phyloP scores from a whole-genome alignment of 2,329 filamentous ascomycete genomes.

The Blastomyces emzantsi region DNA sequence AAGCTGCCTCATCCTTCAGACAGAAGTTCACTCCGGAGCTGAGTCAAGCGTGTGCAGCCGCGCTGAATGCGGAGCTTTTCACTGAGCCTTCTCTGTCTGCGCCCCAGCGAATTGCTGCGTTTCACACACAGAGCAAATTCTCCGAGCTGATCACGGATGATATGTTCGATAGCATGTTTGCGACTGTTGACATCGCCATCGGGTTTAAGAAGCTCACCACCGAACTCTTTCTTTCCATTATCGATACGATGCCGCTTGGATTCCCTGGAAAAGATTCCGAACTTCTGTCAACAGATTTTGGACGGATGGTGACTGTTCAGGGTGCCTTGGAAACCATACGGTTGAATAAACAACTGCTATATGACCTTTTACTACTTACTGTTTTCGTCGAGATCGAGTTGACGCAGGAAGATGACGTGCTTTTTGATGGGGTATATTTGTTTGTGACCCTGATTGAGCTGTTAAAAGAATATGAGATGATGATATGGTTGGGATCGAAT shows the following conservation, averaged over 20 bases:
- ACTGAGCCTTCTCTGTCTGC: slow-evolving; percentile 62
- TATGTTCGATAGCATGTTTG: slow-evolving; percentile 60
- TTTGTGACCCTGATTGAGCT: slow-evolving; percentile 60
- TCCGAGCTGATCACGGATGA: slow-evolving; percentile 73
- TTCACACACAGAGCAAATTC: slow-evolving; percentile 72
- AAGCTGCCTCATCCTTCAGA: slow-evolving; percentile 60
- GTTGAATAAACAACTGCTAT: slow-evolving; percentile 62
- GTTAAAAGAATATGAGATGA: slow-evolving; percentile 63
- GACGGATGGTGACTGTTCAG: slow-evolving; percentile 63
- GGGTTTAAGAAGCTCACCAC: slow-evolving; percentile 42
- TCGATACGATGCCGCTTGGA: slow-evolving; percentile 41
- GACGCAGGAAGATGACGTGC: slow-evolving; percentile 61
- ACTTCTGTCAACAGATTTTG: slow-evolving; percentile 57
- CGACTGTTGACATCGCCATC: slow-evolving; percentile 57
- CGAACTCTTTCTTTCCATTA: slow-evolving; percentile 44
- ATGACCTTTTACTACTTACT: slow-evolving; percentile 73
- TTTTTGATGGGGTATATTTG: slow-evolving; percentile 50
- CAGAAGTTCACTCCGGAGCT: slow-evolving; percentile 62
- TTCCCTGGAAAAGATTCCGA: slow-evolving; percentile 35
- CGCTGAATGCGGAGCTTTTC: slow-evolving; percentile 63
- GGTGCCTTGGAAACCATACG: slow-evolving; percentile 71
- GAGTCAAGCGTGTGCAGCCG: slow-evolving; percentile 56
- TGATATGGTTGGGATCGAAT: slow-evolving; percentile 51
- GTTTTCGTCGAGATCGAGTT: slow-evolving; percentile 80
- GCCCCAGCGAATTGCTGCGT: slow-evolving; percentile 63